Evolutionary conservation across 352 stramenopile genomes (phyloP).

Genomic region (Phytophthora tentaculata): DNA sequence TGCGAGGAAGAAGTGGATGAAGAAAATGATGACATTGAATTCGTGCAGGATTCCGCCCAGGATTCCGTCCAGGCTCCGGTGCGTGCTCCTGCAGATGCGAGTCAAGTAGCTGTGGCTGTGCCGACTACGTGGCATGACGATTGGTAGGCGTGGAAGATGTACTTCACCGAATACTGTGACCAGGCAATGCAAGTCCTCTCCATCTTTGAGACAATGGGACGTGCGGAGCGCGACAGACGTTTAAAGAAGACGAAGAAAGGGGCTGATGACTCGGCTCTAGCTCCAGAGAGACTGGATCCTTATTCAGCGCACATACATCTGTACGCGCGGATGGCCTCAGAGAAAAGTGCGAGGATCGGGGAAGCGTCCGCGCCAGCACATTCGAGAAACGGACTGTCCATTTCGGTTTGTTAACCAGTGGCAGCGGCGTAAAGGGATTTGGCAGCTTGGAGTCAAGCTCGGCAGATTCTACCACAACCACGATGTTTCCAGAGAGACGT

Average conservation of each 20-base stretch:
- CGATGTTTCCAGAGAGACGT: neutral
- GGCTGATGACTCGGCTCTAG: neutral
- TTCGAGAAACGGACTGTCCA: too few relatives aligned
- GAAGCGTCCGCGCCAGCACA: constrained; percentile 10
- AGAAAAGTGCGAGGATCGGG: neutral
- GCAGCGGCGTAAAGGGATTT: neutral
- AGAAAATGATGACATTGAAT: neutral
- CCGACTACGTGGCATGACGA: neutral
- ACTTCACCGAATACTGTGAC: neutral
- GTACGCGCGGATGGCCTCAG: neutral
- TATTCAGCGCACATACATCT: neutral
- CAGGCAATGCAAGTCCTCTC: too few relatives aligned
- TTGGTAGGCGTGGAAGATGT: neutral
- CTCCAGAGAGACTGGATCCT: neutral
- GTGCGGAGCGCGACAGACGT: neutral
- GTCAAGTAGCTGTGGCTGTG: too few relatives aligned
- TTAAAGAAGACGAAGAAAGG: neutral
- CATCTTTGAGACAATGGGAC: neutral
- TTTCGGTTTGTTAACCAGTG: constrained; percentile 16
- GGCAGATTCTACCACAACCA: constrained; percentile 21
- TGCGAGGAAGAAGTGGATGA: too few relatives aligned
- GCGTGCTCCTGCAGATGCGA: too few relatives aligned
- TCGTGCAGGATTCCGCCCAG: neutral
- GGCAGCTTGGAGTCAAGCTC: constrained; percentile 14
- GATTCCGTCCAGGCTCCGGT: too few relatives aligned